Base-by-base conservation (phyloP, 495 filamentous ascomycete species). In the Lophiostoma macrostomum region DNA sequence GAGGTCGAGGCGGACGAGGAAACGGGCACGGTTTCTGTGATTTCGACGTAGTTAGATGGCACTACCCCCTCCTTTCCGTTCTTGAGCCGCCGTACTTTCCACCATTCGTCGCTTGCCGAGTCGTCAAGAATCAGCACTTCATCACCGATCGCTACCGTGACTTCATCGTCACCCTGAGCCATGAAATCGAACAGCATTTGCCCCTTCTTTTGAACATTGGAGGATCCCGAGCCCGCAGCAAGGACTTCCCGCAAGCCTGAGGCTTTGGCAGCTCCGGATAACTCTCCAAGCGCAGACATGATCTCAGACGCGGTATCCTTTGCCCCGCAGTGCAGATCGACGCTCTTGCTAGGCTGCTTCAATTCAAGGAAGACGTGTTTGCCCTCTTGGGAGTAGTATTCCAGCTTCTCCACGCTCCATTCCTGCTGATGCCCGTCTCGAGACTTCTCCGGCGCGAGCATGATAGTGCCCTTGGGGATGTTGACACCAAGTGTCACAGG, bases 341-440 rank as follows among this genome's bases (percentile, higher is more conserved):
- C 71, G 63, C 90, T 96, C 71, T 87, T 95, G 65, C 86, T 94
- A 7, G 93, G 93, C 28, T 85, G 74, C 32, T 96, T 83, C 28
- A 97, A 76, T 66, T 97, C 93, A 54, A 99, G 73, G 64, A 99
- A 99, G 13, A 99, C 87, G 69, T 97, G 93, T 66, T 99, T 99
- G 13, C 91, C 91, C 74, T 99, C 93, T 37, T 94, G 88, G 10
- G 89, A 95, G 71, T 99, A 97, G 68, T 95, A 86, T 13, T 83
- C 88, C 68, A 99, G 82, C 66, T 88, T 91, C 27, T 96, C 89
- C 0, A 90, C 90, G 0, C 83, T 84, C 93, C 93, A 99, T 67
- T 95, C 91, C 63, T 94, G 83, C 53, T 85, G 83, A 7, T 84
- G 83, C 7, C 88, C 90, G 64, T 94, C 89, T 29, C 76, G 69